Evolutionary conservation across 441 rosid genomes (phyloP), one percentile per base, ranked within the genome.

Genomic region (Eutrema salsugineum): DNA sequence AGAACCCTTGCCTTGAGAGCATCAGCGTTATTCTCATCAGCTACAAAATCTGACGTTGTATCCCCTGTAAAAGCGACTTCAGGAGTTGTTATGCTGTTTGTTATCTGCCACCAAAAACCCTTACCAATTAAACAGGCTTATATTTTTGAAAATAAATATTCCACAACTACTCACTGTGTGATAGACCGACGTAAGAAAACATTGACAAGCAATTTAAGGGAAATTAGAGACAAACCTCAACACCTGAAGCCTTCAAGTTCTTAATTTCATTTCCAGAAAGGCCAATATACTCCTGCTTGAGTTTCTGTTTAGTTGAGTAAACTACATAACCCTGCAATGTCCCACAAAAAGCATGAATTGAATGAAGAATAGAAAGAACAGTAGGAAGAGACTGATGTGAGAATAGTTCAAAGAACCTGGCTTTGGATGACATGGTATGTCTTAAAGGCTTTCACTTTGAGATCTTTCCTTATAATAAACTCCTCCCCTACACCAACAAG

Each of bases 31-130:
- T 40, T 59, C 53, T 85, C 84, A 68, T 92, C 93, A 49, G 71
- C 66, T 57, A 94, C 79, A 73, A 92, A 92, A 79, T 94, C 94
- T 2, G 90, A 81, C 68, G 61, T 90, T 12, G 99, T 92, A 72
- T 92, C 99, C 72, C 99, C 97, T 1, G 96, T 94, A 79, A 94
- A 94, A 47, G 97, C 97, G 50, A 94, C 84, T 87, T 94, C 95
- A 35, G 96, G 93, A 51, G 81, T 63, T 44, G 85, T 83, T 20
- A 72, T 63, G 35, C 88, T 87, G 76, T 82, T 24, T 38, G 98
- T 92, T 60, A 94, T 91, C 99, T 94, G 91, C 63, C 66, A 76
- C 27, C 78, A 49, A 70, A 44, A 78, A 76, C 27, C 44, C 43
- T 15, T 58, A 33, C 46, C 54, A 39, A 11, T 20, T 43, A 73